A percentile compares a stretch with the other conserved stretches of the same genome.
phyloP scores from a whole-genome alignment of 2,329 filamentous ascomycete species.

The Curvularia sp. region DNA sequence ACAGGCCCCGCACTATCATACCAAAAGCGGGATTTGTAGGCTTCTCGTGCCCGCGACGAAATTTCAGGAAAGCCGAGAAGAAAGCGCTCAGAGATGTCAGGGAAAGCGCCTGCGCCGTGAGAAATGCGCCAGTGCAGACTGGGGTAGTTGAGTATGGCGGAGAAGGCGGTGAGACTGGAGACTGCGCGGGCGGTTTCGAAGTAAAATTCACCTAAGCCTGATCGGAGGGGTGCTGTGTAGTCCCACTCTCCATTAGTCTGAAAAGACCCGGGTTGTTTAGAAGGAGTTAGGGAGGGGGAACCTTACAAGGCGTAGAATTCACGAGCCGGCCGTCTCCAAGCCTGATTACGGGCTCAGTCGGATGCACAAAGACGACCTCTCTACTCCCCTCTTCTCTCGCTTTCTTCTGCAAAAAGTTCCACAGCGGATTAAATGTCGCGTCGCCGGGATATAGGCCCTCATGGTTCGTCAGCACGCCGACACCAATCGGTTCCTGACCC shows the following conservation, averaged over 20 bases:
- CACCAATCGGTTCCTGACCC: conserved; percentile 40
- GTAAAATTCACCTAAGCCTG: conserved; percentile 48
- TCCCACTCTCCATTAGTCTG: neutral
- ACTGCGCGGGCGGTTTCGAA: conserved; percentile 49
- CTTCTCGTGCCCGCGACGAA: conserved; percentile 34
- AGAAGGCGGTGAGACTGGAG: conserved; percentile 41
- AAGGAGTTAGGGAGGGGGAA: neutral
- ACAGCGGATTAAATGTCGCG: conserved; percentile 33
- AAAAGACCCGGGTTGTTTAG: neutral
- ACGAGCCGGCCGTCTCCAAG: conserved; percentile 37
- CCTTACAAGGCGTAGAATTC: conserved; percentile 44
- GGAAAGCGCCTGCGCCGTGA: conserved; percentile 48
- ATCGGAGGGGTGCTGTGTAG: conserved; percentile 40
- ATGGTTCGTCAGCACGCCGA: conserved; percentile 46
- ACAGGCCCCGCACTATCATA: conserved; percentile 50
- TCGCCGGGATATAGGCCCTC: conserved; percentile 46
- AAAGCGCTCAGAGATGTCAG: conserved; percentile 46
- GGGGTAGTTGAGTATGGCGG: conserved; percentile 38
- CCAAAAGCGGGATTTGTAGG: conserved; percentile 44
- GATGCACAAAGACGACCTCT: conserved; percentile 46
- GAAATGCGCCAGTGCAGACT: conserved; percentile 45
- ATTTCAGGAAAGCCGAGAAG: conserved; percentile 41
- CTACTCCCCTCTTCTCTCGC: conserved; percentile 24
- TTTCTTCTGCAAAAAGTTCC: conserved; percentile 36
- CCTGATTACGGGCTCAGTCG: conserved; percentile 44